Conservation (phyloP, 2,329 filamentous ascomycete species). For the Apiospora marii region DNA sequence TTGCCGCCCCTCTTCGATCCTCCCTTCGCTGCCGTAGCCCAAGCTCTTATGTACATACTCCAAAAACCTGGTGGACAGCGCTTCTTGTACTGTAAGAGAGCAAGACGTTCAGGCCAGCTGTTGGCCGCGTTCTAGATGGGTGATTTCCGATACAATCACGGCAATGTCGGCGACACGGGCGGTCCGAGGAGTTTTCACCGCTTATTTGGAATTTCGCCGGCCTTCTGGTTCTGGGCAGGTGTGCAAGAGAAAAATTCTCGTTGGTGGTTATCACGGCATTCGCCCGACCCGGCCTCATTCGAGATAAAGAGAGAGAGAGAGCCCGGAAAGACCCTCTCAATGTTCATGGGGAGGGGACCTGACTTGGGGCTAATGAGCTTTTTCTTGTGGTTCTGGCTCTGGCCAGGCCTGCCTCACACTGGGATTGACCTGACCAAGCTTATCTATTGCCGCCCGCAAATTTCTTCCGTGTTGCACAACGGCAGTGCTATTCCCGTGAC, state of each 20-base stretch:
- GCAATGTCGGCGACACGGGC: slow-evolving; percentile 1
- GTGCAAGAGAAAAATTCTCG: background rate
- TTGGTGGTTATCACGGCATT: background rate
- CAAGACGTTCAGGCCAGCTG: background rate
- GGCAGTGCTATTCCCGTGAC: too few relatives aligned
- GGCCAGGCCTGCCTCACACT: too few relatives aligned
- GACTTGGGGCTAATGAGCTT: too few relatives aligned
- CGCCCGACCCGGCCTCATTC: too few relatives aligned
- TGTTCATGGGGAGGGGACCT: background rate
- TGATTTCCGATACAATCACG: background rate
- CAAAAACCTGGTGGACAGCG: background rate
- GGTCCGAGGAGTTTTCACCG: background rate
- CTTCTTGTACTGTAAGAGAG: background rate
- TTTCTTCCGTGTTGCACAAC: too few relatives aligned
- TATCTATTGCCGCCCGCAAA: too few relatives aligned
- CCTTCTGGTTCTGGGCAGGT: background rate
- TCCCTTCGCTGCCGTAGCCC: background rate
- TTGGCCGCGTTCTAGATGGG: background rate
- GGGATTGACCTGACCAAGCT: too few relatives aligned
- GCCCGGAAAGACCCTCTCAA: background rate
- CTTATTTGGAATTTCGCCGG: background rate
- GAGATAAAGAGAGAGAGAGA: too few relatives aligned
- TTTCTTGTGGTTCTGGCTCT: too few relatives aligned
- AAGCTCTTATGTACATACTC: background rate
- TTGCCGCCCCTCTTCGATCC: background rate